Evolutionary conservation across 331 rosid genomes (phyloP).

Genomic region (Phaseolus coccineus): DNA sequence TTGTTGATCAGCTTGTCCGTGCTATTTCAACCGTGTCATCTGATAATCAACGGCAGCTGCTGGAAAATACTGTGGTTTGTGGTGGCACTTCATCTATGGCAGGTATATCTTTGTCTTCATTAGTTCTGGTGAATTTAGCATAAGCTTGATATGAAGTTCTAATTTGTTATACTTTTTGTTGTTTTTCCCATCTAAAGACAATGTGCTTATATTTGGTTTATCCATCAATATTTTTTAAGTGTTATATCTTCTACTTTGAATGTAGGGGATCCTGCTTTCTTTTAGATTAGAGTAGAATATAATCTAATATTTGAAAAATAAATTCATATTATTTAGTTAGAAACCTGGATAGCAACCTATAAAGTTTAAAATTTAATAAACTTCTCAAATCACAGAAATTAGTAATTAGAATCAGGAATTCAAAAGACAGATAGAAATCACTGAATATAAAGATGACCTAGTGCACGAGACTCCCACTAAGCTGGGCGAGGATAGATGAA

Average conservation of each 20-base stretch:
- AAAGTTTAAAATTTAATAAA: background rate
- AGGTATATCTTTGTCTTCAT: slow-evolving; percentile 54
- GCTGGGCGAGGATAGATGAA: background rate
- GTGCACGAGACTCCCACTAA: background rate
- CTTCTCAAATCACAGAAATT: slow-evolving; percentile 17
- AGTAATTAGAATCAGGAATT: background rate
- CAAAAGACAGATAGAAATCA: background rate
- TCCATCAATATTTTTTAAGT: background rate
- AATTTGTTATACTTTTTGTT: slow-evolving; percentile 37
- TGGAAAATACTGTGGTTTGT: slow-evolving; percentile 90
- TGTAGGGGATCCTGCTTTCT: background rate
- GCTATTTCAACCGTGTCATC: slow-evolving; percentile 89
- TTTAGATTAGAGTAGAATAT: slow-evolving; percentile 2
- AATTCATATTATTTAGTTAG: background rate
- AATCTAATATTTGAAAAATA: background rate
- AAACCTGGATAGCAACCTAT: background rate
- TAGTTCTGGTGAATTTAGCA: slow-evolving; percentile 28
- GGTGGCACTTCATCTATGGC: slow-evolving; percentile 89
- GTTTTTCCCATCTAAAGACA: background rate
- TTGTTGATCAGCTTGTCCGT: slow-evolving; percentile 91
- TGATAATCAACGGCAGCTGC: slow-evolving; percentile 88
- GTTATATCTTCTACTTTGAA: slow-evolving; percentile 3
- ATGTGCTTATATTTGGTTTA: background rate
- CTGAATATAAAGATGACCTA: background rate
- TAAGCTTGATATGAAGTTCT: slow-evolving; percentile 38